Conservation (phyloP, 225 moss, liverwort and hornwort species). For the Climacium dendroides region DNA sequence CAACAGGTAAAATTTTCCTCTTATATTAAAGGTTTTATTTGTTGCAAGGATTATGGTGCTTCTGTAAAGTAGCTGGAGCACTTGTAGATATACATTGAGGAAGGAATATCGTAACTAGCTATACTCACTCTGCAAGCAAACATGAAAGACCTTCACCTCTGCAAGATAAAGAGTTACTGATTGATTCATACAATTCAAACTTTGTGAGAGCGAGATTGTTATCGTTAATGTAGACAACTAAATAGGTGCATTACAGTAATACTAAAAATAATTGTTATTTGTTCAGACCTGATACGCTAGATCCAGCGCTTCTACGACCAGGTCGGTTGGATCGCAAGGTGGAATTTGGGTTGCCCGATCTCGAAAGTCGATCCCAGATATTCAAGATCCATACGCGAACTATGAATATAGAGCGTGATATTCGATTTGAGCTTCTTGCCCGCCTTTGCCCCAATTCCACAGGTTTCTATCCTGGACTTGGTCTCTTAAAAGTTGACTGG, state of each 20-base stretch:
- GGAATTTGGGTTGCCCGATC: slow-evolving; percentile 87
- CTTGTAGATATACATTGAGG: background rate
- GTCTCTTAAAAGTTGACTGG: background rate
- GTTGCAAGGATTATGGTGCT: background rate
- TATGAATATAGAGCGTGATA: slow-evolving; percentile 84
- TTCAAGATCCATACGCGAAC: slow-evolving; percentile 94
- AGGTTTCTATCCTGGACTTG: slow-evolving; percentile 22
- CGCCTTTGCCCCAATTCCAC: slow-evolving; percentile 97
- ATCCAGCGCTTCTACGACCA: slow-evolving; percentile 90
- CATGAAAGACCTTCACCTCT: background rate
- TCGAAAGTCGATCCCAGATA: slow-evolving; percentile 89
- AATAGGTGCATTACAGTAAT: background rate
- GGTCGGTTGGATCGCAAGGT: slow-evolving; percentile 96
- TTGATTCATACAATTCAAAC: background rate
- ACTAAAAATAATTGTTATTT: background rate
- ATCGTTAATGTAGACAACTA: background rate
- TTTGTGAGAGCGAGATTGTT: background rate
- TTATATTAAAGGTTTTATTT: background rate
- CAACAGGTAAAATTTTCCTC: slow-evolving; percentile 43
- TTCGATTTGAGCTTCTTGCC: slow-evolving; percentile 90
- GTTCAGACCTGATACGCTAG: slow-evolving; percentile 88
- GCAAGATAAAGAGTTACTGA: background rate
- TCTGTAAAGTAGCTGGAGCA: background rate
- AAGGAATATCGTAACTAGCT: background rate
- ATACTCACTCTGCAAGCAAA: background rate